Percentiles rank a stretch among this genome's conserved stretches.
These are phyloP conservation scores for Sporothrix inflata DNA, from an alignment of 2,329 filamentous ascomycete genomes.

Conservation along the genomic window DNA sequence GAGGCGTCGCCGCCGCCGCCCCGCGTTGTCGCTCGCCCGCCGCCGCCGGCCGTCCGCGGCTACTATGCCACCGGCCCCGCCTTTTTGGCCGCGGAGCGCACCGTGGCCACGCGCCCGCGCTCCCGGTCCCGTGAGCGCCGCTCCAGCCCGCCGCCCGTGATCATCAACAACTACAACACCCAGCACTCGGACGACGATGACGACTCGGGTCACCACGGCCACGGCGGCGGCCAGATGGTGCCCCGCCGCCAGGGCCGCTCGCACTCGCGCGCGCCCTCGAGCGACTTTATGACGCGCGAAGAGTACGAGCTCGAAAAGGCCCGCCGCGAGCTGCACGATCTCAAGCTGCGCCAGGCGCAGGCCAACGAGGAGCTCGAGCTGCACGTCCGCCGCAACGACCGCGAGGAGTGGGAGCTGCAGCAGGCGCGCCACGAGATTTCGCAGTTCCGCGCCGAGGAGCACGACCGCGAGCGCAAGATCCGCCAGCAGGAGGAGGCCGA, in stretches of 20 bases:
- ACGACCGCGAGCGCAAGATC: conserved; percentile 40
- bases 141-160: conserved; percentile 53
- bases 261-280: conserved; percentile 34
- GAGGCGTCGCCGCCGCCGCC: conserved; percentile 39
- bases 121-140: conserved; percentile 53
- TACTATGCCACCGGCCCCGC: conserved; percentile 48
- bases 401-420: conserved; percentile 47
- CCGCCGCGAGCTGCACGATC: conserved; percentile 50
- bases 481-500: conserved; percentile 43
- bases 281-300: conserved; percentile 47
- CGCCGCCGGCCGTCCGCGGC: conserved; percentile 44
- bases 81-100: conserved; percentile 52
- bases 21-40: conserved; percentile 20
- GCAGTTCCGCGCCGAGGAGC: conserved; percentile 47
- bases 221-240: conserved; percentile 34
- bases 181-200: conserved; percentile 48
- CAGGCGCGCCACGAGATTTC: conserved; percentile 49
- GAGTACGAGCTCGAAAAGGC: conserved; percentile 45
- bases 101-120: conserved; percentile 49
- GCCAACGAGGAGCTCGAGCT: conserved; percentile 51
- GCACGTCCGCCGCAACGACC: conserved; percentile 54
- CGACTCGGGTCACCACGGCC: conserved; percentile 37
- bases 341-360: conserved; percentile 49
- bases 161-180: conserved; percentile 60
- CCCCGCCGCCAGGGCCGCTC: conserved; percentile 40